Evolutionary conservation across 169 alveolate genomes (phyloP), one percentile per base, ranked within the genome.

Genomic region (Plasmodium billcollinsi): DNA sequence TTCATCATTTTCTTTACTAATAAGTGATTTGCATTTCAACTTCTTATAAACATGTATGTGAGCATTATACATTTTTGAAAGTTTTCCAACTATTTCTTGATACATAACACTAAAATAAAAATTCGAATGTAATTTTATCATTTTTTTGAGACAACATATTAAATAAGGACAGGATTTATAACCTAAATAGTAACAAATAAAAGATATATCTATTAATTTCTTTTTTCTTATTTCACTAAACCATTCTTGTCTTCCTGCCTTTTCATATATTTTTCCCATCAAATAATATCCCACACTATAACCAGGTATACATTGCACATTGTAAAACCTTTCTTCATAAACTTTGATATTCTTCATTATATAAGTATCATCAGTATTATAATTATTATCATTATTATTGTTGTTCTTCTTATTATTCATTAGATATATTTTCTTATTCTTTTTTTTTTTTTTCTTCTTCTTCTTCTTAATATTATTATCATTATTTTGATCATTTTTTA

Each of bases 211-310:
- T 80, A 80, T 80, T 66, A 80, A 69, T 80, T 67, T 56, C 24
- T 67, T 80, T 15, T 80, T 80, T 80, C 29, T 80, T 47, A 21
- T 39, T 18, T 80, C 70, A 52, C 70, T 62, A 20, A 80, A 20
- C 78, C 78, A 80, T 71, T 80, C 90, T 39, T 29, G 58, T 58
- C 70, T 80, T 12, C 73, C 80, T 66, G 67, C 90, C 45, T 80
- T 52, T 80, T 80, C 90, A 45, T 56, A 80, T 59, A 80, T 26
- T 67, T 80, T 80, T 15, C 90, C 90, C 63, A 80, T 26, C 24
- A 80, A 67, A 29, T 80, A 80, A 80, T 80, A 80, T 15, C 73
- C 90, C 18, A 39, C 72, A 67, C 90, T 80, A 66, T 80, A 71
- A 1, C 90, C 90, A 18, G 90, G 90, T 11, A 80, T 26, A 21